Conservation (phyloP, 1,284 basidiomycete species). For the Cerioporus squamosus region DNA sequence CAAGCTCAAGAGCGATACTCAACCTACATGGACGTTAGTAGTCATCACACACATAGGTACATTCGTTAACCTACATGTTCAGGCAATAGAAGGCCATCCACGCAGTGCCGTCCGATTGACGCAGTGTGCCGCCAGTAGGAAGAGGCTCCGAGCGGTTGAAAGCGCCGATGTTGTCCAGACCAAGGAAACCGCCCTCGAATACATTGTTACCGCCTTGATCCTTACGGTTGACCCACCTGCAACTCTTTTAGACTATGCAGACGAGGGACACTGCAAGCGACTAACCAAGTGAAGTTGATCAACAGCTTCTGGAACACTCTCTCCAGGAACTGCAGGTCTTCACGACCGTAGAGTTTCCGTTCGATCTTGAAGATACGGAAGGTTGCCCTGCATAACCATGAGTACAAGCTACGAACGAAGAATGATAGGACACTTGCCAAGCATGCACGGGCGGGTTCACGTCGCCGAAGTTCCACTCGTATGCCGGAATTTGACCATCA, state of each 20-base stretch:
- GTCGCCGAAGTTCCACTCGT: slow-evolving; percentile 99
- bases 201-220: slow-evolving; percentile 94
- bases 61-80: slow-evolving; percentile 78
- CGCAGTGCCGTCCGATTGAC: slow-evolving; percentile 96
- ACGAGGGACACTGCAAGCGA: slow-evolving; percentile 1
- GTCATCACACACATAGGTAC: neutral
- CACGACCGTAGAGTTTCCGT: slow-evolving; percentile 89
- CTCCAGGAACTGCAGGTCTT: slow-evolving; percentile 93
- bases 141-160: slow-evolving; percentile 98
- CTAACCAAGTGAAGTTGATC: slow-evolving; percentile 94
- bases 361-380: slow-evolving; percentile 99
- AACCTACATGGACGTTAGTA: slow-evolving; percentile 55
- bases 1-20: slow-evolving; percentile 95
- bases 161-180: slow-evolving; percentile 96
- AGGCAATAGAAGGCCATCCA: slow-evolving; percentile 99
- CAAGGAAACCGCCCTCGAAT: slow-evolving; percentile 98
- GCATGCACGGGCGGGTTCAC: slow-evolving; percentile 98
- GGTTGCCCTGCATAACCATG: slow-evolving; percentile 66
- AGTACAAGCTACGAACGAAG: neutral
- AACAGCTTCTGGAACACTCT: slow-evolving; percentile 98
- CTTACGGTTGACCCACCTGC: slow-evolving; percentile 97
- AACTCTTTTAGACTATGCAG: neutral
- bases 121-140: slow-evolving; percentile 89
- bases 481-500: slow-evolving; percentile 96
- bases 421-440: slow-evolving; percentile 56